Evolutionary conservation across 208 protist genomes (phyloP), one percentile per base, ranked within the genome.

Genomic region (Acanthamoeba sp.): DNA sequence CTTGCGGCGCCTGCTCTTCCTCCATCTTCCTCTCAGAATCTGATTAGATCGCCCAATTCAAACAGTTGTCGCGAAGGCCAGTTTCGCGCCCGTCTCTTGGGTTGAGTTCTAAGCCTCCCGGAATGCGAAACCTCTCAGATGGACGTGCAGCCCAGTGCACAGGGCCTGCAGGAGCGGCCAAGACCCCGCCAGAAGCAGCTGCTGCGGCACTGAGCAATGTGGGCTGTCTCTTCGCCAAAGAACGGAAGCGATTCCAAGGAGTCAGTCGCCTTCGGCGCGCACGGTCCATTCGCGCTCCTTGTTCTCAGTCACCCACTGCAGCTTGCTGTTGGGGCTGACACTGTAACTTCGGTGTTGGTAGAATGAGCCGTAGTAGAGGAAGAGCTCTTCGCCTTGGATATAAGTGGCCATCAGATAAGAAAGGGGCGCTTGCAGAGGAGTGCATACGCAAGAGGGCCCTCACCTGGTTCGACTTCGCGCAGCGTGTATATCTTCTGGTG

Each of bases 351-450:
- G 69, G 69, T 78, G 16, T 6, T 22, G n/a, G 69, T 78, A 78
- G 69, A 22, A 78, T 20, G 69, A 32, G 7, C 69, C 69, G 22
- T 78, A 78, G 34, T 78, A 78, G 16, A 78, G 34, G 69, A 78
- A 78, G 16, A 78, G 69, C 38, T 78, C 69, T n/a, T 78, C 69
- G 14, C 69, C 69, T 78, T n/a, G 16, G 64, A 73, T 48, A 48
- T 48, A 10, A 10, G n/a, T n/a, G n/a, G n/a, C n/a, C n/a, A n/a
- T n/a, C 42, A 48, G 42, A 48, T 14, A 10, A 48, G 10, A 48
- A 48, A 10, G 10, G 42, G 42, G 6, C 42, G 42, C 3, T 48
- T 10, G 10, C 6, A 48, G 10, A 10, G 20, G 4, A 73, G 18
- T 4, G 55, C 55, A 36, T 32, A n/a, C 22, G 18, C 16, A 10